Evolutionary conservation across 192 early-diverging fungal species (phyloP), one percentile per base, ranked within the genome.

Genomic region (Entomortierella lignicola): DNA sequence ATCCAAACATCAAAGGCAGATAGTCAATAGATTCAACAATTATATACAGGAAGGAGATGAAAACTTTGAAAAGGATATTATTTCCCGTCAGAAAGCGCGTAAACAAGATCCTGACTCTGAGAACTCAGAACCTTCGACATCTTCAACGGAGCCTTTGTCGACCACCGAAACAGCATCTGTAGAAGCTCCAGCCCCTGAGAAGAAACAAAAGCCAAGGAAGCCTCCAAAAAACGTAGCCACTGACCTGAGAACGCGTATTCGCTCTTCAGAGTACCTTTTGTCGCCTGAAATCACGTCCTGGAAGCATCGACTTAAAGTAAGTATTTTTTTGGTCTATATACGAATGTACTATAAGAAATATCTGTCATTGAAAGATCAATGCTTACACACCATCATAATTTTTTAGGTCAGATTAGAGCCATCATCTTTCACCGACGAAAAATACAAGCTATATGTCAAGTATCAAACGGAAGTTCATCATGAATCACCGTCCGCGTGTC

Each of bases 391-490:
- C 63, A 54, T 55, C 18, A 34, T n/a, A 53, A 42, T 30, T 37
- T 55, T 54, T 59, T 25, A 92, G 89, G 77, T 89, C 66, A 77
- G 72, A 10, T 60, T 93, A 25, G 91, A 91, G 37, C 87, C 85
- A 15, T 85, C 95, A 0, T 82, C 81, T 7, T 96, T 90, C 74
- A 85, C 91, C 4, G 72, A 89, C 53, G 93, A 91, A 65, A 94
- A 93, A 18, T 94, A 88, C 66, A 73, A 85, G 0, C 77, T 99
- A 12, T 99, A 92, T 74, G 63, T 72, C 10, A 91, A 89, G 61
- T 99, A 98, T 72, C 97, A 99, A 75, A 83, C 72, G 6, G 65
- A 66, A 0, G 82, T 99, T n/a, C 97, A 99, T 81, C 71, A 90
- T 20, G 97, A 99, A 65, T 60, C 80, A 7, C 73, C 17, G 34